Base-by-base conservation (phyloP, 2,329 filamentous ascomycete species). In the Calonectria naviculata region DNA sequence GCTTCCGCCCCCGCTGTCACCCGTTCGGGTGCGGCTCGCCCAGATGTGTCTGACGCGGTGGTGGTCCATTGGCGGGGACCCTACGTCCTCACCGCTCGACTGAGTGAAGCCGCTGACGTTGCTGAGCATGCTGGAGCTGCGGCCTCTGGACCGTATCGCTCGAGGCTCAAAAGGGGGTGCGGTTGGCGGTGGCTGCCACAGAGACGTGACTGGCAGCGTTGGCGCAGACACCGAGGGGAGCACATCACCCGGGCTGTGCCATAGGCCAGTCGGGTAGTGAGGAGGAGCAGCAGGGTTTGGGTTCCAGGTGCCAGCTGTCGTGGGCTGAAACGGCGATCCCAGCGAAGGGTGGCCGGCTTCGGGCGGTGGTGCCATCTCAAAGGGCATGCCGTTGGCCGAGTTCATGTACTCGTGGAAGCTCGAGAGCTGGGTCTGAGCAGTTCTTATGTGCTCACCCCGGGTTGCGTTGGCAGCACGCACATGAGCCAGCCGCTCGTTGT, bases 101-200 rank as follows among this genome's bases (percentile, higher is more conserved):
- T 92, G 89, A 9, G 91, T 93, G 76, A 92, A 91, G 24, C 90
- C 90, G n/a, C 90, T 92, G 4, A 92, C 84, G 76, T 92, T 88
- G 77, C 90, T 92, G 3, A 93, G 87, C 91, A 93, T 93, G 68
- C 89, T 92, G 12, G 89, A 92, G 34, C 90, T 92, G 60, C 91
- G 88, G 26, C 89, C 90, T 52, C 90, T 83, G 34, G 84, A 83
- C 79, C 86, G 87, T 73, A 74, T 79, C 71, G 73, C 81, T 74
- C 76, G 81, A 15, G 82, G 77, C 65, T 84, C 77, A 65, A 79
- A 81, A 31, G 83, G 73, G 7, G 82, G 78, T 15, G 83, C 81
- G 44, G 84, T 85, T 2, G 84, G 81, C 17, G 84, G 81, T 13
- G 82, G 82, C 34, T 84, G 78, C 78, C 84, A 80, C 42, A 80